Percentiles rank a stretch among this genome's conserved stretches.
Evolutionary conservation across 2,329 filamentous ascomycete species (phyloP).

Genomic region (Epichloe sibirici): DNA sequence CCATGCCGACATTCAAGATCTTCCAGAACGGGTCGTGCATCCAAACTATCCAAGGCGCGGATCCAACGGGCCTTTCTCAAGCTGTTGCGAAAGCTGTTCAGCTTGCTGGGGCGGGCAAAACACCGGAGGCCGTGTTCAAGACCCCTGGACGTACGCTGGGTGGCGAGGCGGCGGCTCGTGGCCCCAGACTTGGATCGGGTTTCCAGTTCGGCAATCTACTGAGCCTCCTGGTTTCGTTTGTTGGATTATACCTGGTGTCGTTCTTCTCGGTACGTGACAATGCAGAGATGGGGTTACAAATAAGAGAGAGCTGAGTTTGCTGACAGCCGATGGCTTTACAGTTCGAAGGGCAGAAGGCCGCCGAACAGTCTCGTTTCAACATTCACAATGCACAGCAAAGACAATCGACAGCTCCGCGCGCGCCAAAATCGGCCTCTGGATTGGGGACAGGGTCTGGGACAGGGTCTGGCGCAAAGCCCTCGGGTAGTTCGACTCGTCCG

Average conservation of each 20-base stretch:
- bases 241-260: conserved; percentile 49
- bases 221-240: conserved; percentile 38
- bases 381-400: conserved; percentile 24
- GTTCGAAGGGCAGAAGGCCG: conserved; percentile 50
- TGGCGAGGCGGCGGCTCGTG: conserved; percentile 17
- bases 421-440: neutral
- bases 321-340: conserved; percentile 19
- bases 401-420: neutral
- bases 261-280: conserved; percentile 42
- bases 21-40: conserved; percentile 64
- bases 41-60: conserved; percentile 70
- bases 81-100: conserved; percentile 62
- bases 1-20: conserved; percentile 92
- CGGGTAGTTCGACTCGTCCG: conserved; percentile 13
- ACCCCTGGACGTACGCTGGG: conserved; percentile 47
- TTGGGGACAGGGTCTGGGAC: neutral
- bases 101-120: conserved; percentile 30
- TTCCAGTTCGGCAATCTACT: conserved; percentile 31
- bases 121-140: conserved; percentile 34
- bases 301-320: conserved; percentile 4
- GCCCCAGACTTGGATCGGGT: conserved; percentile 13
- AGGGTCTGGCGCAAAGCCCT: conserved; percentile 5
- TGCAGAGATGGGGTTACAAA: conserved; percentile 1
- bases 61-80: conserved; percentile 60
- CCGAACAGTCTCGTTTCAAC: conserved; percentile 48